Base-by-base conservation (phyloP, 2,329 filamentous ascomycete species). In the Xylogone sp. region DNA sequence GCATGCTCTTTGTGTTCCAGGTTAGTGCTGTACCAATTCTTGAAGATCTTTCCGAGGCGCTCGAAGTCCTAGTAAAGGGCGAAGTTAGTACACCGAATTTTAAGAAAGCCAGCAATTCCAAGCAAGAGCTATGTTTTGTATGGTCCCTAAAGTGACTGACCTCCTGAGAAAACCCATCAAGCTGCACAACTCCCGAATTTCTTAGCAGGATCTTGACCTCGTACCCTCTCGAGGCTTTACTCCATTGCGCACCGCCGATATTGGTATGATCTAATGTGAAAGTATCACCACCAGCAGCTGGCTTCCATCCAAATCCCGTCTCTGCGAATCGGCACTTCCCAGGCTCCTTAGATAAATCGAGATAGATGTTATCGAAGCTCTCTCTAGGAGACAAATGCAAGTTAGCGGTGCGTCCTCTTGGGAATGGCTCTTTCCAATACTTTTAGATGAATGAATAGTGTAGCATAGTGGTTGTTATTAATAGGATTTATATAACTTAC, bases 251-350 rank as follows among this genome's bases (percentile, higher is more conserved):
- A 58, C 82, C 84, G 55, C 83, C 82, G 63, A 99, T 90, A 68
- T 96, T 90, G 70, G 79, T 84, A 68, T 86, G 84, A 69, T 97
- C 91, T 61, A 97, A 83, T 19, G 93, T 97, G 72, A 96, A 97
- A 54, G 92, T 93, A 59, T 97, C 90, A 69, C 90, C 89, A 66
- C 89, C 91, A 49, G 83, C 84, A 3, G 84, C 81, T 22, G 93
- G 90, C 72, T 96, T 96, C 95, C 95, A 99, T 50, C 93, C 94
- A 62, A 97, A 82, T 54, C 94, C 94, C 49, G 85, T 92, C 69
- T 97, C 93, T 57, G 93, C 92, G 65, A 99, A 92, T 67, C 94
- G 86, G 75, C 92, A 97, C 75, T 93, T 94, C 61, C 94, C 94
- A 53, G 85, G 82, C 71, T 94, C 87, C 71, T 91, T 94, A 63